These are phyloP conservation scores for Violaceomyces palustris DNA, from an alignment of 1,284 basidiomycete species.

Conservation along the genomic window DNA sequence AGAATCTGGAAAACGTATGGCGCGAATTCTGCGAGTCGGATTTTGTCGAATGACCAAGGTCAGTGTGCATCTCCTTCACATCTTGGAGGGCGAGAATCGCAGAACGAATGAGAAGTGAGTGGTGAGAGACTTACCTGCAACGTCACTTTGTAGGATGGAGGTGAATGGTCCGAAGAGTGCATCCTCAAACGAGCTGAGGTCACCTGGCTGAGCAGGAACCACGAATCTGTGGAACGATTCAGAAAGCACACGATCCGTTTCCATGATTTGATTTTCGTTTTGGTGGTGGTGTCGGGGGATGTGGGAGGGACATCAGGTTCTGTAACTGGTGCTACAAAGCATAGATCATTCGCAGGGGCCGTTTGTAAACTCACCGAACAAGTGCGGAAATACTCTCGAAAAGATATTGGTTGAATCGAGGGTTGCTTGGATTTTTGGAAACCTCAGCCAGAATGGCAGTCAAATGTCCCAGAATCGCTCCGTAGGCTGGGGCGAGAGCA, in stretches of 20 bases:
- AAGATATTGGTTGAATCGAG: slow-evolving; percentile 92
- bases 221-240: slow-evolving; percentile 74
- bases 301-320: too few species aligned
- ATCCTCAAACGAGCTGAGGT: slow-evolving; percentile 72
- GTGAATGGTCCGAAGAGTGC: slow-evolving; percentile 77
- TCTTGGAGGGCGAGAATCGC: not conserved
- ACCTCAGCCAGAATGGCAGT: slow-evolving; percentile 78
- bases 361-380: too few species aligned
- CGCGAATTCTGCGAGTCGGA: slow-evolving; percentile 94
- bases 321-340: too few species aligned
- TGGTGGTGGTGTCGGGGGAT: too few species aligned
- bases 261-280: too few species aligned
- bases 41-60: too few species aligned
- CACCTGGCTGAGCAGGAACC: slow-evolving; percentile 61
- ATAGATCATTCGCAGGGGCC: not conserved
- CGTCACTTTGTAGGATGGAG: slow-evolving; percentile 81
- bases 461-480: slow-evolving; percentile 68
- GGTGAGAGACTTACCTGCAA: too few species aligned
- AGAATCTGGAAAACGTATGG: slow-evolving; percentile 97
- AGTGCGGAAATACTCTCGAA: slow-evolving; percentile 92
- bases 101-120: slow-evolving; percentile 67
- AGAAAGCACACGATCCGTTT: too few species aligned
- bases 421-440: slow-evolving; percentile 93
- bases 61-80: not conserved
- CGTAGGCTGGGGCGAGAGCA: slow-evolving; percentile 66